phyloP scores from a whole-genome alignment of 805 yeast genomes.

The Kodamaea kaohsiungensis region DNA sequence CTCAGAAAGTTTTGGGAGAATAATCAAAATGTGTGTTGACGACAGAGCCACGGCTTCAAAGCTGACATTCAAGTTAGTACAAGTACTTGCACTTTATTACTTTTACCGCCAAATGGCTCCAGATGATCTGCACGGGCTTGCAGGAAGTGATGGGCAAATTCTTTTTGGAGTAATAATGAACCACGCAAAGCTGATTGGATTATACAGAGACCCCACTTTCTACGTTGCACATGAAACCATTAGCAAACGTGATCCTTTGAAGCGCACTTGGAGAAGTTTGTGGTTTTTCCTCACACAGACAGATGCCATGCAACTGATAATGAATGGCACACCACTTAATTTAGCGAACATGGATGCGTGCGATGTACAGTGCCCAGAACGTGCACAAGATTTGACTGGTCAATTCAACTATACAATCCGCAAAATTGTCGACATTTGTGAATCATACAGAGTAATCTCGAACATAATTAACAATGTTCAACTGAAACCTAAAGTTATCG shows the following conservation, averaged over 20 bases:
- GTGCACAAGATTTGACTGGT: slow-evolving; percentile 16
- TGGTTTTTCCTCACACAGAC: slow-evolving; percentile 33
- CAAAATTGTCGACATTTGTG: slow-evolving; percentile 20
- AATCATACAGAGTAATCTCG: slow-evolving; percentile 30
- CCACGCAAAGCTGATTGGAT: slow-evolving; percentile 43
- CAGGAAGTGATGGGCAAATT: slow-evolving; percentile 40
- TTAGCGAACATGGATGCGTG: slow-evolving; percentile 27
- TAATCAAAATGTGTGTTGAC: slow-evolving; percentile 35
- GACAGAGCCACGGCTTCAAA: slow-evolving; percentile 30
- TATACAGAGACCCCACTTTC: slow-evolving; percentile 40
- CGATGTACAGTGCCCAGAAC: slow-evolving; percentile 34
- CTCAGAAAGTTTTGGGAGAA: slow-evolving; percentile 29
- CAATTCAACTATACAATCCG: slow-evolving; percentile 14
- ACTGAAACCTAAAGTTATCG: slow-evolving; percentile 34
- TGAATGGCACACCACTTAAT: slow-evolving; percentile 32
- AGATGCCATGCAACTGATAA: slow-evolving; percentile 36
- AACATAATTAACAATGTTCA: slow-evolving; percentile 27
- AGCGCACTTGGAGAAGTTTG: slow-evolving; percentile 36
- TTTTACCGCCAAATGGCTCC: slow-evolving; percentile 41
- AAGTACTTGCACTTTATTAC: slow-evolving; percentile 31
- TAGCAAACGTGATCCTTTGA: slow-evolving; percentile 25
- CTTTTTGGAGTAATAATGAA: slow-evolving; percentile 37
- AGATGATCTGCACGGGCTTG: slow-evolving; percentile 42
- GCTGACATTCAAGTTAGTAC: slow-evolving; percentile 38
- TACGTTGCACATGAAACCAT: slow-evolving; percentile 32